Evolutionary conservation across 1,139 yeast genomes (phyloP).

Genomic region (Blastobotrys ciferrii): DNA sequence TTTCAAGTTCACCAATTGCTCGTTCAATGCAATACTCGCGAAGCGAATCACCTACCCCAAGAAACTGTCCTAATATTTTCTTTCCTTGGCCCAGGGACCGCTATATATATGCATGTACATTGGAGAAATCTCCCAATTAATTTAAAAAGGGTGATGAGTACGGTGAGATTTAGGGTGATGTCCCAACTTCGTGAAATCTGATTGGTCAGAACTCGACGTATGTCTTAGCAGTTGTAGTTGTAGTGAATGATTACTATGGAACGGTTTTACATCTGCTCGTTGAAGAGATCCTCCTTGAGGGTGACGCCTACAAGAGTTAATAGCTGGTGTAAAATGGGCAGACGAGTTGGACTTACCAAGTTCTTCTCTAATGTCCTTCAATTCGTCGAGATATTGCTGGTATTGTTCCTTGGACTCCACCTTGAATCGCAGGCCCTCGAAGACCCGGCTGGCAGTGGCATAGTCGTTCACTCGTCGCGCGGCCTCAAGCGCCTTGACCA

Average conservation of each 20-base stretch:
- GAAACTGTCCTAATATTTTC: too few species aligned
- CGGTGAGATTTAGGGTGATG: neutral
- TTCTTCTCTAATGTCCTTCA: conserved; percentile 87
- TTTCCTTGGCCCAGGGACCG: too few species aligned
- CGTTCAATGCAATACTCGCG: too few species aligned
- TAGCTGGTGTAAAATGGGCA: neutral
- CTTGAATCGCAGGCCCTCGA: conserved; percentile 89
- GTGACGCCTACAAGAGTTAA: conserved; percentile 48
- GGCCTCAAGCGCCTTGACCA: conserved; percentile 94
- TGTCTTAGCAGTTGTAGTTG: neutral
- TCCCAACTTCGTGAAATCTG: conserved; percentile 1
- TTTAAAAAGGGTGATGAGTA: too few species aligned
- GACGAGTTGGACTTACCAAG: conserved; percentile 49
- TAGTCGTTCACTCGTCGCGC: conserved; percentile 98
- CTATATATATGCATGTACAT: too few species aligned
- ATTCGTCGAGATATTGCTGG: conserved; percentile 92
- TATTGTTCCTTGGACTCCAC: conserved; percentile 93
- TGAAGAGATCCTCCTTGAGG: conserved; percentile 85
- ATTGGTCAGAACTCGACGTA: conserved; percentile 5
- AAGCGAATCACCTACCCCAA: too few species aligned
- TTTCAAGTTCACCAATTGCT: too few species aligned
- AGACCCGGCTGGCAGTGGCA: conserved; percentile 98
- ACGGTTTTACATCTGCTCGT: conserved; percentile 24
- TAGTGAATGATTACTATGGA: neutral
- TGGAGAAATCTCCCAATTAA: too few species aligned